Conservation (phyloP, 306 rosid genomes). For the Prunus padus region DNA sequence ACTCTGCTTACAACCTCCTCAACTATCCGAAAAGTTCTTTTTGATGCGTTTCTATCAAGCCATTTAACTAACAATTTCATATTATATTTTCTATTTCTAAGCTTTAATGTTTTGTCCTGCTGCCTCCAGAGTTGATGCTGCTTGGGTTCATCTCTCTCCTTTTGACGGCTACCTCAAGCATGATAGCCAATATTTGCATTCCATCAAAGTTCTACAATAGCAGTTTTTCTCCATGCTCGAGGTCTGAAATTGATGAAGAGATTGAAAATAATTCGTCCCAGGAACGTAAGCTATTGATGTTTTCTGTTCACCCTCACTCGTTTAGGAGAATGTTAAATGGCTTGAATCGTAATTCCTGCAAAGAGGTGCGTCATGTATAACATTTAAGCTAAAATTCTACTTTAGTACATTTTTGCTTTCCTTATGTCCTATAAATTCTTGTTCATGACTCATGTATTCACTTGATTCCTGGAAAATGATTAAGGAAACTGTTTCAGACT, state of each 20-base stretch:
- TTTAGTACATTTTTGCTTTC: not conserved
- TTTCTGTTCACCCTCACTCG: slow-evolving; percentile 44
- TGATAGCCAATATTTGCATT: slow-evolving; percentile 82
- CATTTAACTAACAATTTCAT: slow-evolving; percentile 1
- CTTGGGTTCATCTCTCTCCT: slow-evolving; percentile 98
- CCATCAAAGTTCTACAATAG: slow-evolving; percentile 78
- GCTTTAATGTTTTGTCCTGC: slow-evolving; percentile 19
- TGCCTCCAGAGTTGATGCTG: slow-evolving; percentile 88
- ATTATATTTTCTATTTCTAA: slow-evolving; percentile 6
- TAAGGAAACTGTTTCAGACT: not conserved
- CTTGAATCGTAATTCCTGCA: slow-evolving; percentile 55
- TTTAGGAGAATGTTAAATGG: slow-evolving; percentile 60
- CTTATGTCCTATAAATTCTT: not conserved
- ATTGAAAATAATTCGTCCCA: slow-evolving; percentile 41
- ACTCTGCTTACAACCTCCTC: slow-evolving; percentile 11
- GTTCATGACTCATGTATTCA: not conserved
- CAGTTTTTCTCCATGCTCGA: slow-evolving; percentile 78
- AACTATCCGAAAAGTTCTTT: not conserved
- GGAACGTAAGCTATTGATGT: slow-evolving; percentile 59
- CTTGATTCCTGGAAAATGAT: slow-evolving; percentile 1
- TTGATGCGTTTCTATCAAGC: slow-evolving; percentile 5
- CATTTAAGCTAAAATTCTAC: not conserved
- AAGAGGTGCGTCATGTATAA: slow-evolving; percentile 47
- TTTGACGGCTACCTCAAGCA: slow-evolving; percentile 87
- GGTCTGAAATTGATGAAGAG: slow-evolving; percentile 68